phyloP scores from a whole-genome alignment of 73 alveolate species.

The Paramecium sexaurelia region DNA sequence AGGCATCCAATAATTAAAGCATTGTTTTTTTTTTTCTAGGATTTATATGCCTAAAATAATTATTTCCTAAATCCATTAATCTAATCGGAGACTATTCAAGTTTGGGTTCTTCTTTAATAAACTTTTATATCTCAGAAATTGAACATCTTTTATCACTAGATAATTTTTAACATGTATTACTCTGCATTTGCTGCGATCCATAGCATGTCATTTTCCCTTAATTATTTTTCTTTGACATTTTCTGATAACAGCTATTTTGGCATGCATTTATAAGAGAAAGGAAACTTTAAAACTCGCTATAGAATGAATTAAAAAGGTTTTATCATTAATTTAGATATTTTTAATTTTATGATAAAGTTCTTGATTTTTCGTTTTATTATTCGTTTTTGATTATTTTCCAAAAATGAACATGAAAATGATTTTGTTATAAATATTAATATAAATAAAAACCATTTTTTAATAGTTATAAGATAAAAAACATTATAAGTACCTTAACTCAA shows the following conservation, averaged over 20 bases:
- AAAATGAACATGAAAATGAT: not conserved
- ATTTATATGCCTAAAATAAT: constrained; percentile 40
- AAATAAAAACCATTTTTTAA: no score
- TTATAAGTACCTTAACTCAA: no score
- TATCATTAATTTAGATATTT: not conserved
- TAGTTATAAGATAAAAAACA: no score
- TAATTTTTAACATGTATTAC: not conserved
- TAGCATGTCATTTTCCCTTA: not conserved
- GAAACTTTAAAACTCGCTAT: not conserved
- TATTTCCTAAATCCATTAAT: constrained; percentile 41
- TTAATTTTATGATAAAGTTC: not conserved
- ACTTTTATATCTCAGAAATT: not conserved
- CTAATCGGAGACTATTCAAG: constrained; percentile 25
- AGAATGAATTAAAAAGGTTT: not conserved
- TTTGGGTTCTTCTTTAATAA: not conserved
- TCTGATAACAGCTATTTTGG: not conserved
- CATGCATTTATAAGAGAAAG: not conserved
- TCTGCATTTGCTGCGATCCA: constrained; percentile 40
- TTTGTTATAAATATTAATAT: no score
- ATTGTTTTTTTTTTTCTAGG: constrained; percentile 50
- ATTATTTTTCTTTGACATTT: not conserved
- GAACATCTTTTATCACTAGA: constrained; percentile 9
- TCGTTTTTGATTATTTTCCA: not conserved
- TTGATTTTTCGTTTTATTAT: not conserved
- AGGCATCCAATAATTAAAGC: constrained; percentile 30